phyloP scores from a whole-genome alignment of 768 basidiomycete genomes.

The Tulasnella sp. region DNA sequence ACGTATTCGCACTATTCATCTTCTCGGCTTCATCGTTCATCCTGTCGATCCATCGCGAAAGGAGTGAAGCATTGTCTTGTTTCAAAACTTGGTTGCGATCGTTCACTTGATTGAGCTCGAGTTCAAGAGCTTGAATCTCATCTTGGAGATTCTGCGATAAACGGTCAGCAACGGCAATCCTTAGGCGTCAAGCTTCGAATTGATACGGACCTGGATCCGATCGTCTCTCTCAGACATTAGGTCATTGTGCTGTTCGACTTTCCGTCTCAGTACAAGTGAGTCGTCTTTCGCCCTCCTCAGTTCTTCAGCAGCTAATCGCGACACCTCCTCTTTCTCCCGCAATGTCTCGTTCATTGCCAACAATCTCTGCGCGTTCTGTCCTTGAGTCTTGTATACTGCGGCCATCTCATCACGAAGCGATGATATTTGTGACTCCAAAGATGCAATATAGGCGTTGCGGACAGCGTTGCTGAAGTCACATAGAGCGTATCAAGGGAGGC shows the following conservation, averaged over 20 bases:
- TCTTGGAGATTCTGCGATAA: conserved; percentile 72
- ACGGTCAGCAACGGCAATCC: background rate
- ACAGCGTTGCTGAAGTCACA: conserved; percentile 57
- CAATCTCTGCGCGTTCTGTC: conserved; percentile 87
- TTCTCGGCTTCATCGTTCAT: conserved; percentile 87
- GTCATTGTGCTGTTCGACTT: conserved; percentile 74
- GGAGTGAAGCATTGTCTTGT: conserved; percentile 87
- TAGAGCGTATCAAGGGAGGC: background rate
- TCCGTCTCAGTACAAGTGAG: conserved; percentile 51
- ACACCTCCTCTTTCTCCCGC: conserved; percentile 82
- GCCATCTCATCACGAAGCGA: conserved; percentile 85
- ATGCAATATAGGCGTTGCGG: conserved; percentile 75
- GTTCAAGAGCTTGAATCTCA: conserved; percentile 82
- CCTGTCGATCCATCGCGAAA: conserved; percentile 94
- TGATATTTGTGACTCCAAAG: conserved; percentile 89
- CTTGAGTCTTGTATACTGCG: conserved; percentile 90
- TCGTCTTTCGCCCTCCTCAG: conserved; percentile 70
- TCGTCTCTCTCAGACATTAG: conserved; percentile 82
- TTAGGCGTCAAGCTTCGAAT: background rate
- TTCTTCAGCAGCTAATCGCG: conserved; percentile 69
- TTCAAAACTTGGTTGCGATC: conserved; percentile 77
- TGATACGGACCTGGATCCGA: conserved; percentile 62
- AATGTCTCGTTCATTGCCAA: conserved; percentile 92
- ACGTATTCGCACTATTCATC: conserved; percentile 79
- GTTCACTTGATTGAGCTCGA: conserved; percentile 84